Evolutionary conservation across 2,329 filamentous ascomycete species (phyloP).

Genomic region (Phialocephala subalpina): DNA sequence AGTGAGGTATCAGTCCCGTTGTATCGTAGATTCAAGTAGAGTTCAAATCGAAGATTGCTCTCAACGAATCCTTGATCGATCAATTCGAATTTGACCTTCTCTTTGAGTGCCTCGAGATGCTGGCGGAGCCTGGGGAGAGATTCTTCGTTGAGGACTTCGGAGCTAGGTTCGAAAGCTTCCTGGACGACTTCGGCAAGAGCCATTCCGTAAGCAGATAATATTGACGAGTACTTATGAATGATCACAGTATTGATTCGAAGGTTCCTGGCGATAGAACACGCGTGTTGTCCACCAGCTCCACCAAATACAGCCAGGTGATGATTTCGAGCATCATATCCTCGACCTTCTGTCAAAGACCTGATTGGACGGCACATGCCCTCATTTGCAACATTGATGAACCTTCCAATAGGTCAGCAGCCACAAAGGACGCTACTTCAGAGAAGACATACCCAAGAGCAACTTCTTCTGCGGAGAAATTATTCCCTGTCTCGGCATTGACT

Average conservation of each 20-base stretch:
- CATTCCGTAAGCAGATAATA: constrained; percentile 91
- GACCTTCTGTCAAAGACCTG: constrained; percentile 86
- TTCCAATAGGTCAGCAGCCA: constrained; percentile 13
- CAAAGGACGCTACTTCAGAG: background rate
- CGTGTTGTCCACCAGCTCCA: constrained; percentile 89
- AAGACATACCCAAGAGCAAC: constrained; percentile 68
- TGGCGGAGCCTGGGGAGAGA: constrained; percentile 60
- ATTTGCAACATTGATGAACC: constrained; percentile 88
- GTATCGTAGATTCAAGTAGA: constrained; percentile 92
- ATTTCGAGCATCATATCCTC: constrained; percentile 86
- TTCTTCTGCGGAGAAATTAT: constrained; percentile 68
- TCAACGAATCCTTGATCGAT: constrained; percentile 78
- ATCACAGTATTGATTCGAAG: constrained; percentile 85
- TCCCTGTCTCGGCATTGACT: constrained; percentile 67
- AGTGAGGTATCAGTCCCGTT: constrained; percentile 86
- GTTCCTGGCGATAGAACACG: constrained; percentile 82
- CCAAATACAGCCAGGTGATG: constrained; percentile 90
- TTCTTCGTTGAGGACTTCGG: constrained; percentile 56
- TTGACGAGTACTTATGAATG: constrained; percentile 84
- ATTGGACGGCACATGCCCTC: constrained; percentile 92
- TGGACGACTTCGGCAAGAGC: constrained; percentile 92
- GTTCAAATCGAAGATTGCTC: constrained; percentile 79
- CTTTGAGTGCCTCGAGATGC: constrained; percentile 77
- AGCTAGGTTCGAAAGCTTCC: constrained; percentile 72
- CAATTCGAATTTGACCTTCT: constrained; percentile 66